A percentile compares a stretch with the other conserved stretches of the same genome.
Evolutionary conservation across 345 rosid genomes (phyloP).

Genomic region (Camelina sativa): DNA sequence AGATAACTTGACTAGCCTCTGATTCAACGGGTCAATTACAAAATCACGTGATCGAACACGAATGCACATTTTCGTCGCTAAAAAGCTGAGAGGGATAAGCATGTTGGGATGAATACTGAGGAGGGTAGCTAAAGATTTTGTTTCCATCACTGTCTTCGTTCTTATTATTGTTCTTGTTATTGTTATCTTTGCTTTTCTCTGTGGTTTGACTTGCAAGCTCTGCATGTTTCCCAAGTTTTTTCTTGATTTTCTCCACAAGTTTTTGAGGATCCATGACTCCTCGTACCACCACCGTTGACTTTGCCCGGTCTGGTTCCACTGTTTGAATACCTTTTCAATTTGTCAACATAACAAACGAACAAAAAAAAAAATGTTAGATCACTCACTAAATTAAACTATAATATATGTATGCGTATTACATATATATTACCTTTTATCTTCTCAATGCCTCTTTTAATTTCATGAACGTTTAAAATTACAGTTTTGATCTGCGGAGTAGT

Average conservation of each 20-base stretch:
- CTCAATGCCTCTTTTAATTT: constrained; percentile 49
- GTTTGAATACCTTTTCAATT: constrained; percentile 49
- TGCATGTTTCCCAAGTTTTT: constrained; percentile 55
- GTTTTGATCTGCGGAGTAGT: constrained; percentile 48
- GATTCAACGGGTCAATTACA: not conserved
- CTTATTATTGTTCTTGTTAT: not conserved
- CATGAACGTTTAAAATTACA: constrained; percentile 52
- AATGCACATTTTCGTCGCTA: constrained; percentile 56
- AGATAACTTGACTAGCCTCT: not conserved
- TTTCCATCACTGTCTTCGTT: constrained; percentile 25
- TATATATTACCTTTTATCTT: constrained; percentile 56
- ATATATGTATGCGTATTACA: not conserved
- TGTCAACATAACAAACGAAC: not conserved
- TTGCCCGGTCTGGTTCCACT: constrained; percentile 59
- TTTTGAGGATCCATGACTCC: constrained; percentile 58
- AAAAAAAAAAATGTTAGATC: not conserved
- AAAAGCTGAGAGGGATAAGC: constrained; percentile 43
- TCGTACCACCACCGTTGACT: constrained; percentile 57
- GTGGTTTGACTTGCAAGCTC: constrained; percentile 49
- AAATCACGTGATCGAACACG: constrained; percentile 58
- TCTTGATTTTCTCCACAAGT: constrained; percentile 48
- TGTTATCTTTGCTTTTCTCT: constrained; percentile 25
- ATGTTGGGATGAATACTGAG: constrained; percentile 46
- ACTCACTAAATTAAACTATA: too few species aligned
- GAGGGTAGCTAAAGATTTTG: constrained; percentile 47